Evolutionary conservation across 306 rosid genomes (phyloP).

Genomic region (Benincasa hispida): DNA sequence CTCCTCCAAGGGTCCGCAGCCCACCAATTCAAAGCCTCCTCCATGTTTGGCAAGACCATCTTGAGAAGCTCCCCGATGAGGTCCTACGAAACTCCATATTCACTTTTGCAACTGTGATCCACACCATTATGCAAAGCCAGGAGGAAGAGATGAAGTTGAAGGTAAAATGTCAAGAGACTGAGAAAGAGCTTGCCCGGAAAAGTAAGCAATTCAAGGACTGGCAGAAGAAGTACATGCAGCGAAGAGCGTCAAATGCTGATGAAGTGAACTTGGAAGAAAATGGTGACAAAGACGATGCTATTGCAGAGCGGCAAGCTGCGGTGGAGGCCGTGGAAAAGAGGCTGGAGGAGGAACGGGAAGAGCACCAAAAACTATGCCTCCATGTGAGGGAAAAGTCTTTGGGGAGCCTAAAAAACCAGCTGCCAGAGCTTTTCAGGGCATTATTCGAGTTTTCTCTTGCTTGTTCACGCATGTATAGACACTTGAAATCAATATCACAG

Average conservation of each 20-base stretch:
- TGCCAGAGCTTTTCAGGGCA: conserved; percentile 81
- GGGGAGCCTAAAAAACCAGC: conserved; percentile 39
- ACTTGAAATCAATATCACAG: conserved; percentile 32
- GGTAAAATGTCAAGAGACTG: conserved; percentile 59
- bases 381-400: conserved; percentile 85
- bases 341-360: conserved; percentile 56
- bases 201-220: conserved; percentile 62
- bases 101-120: conserved; percentile 55
- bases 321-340: conserved; percentile 53
- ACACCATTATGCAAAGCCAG: conserved; percentile 42
- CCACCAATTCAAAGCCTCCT: conserved; percentile 62
- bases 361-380: conserved; percentile 33
- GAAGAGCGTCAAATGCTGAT: conserved; percentile 27
- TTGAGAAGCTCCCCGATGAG: conserved; percentile 78
- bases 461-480: conserved; percentile 56
- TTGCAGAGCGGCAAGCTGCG: conserved; percentile 43
- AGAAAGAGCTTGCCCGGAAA: conserved; percentile 64
- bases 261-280: conserved; percentile 30
- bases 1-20: conserved; percentile 62
- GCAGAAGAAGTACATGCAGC: conserved; percentile 53
- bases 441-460: conserved; percentile 41
- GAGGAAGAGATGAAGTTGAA: conserved; percentile 52
- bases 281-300: conserved; percentile 17
- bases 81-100: conserved; percentile 47
- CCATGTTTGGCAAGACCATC: conserved; percentile 59